These are phyloP conservation scores for Aspergillus kassunensis DNA, from an alignment of 495 filamentous ascomycete genomes.

Conservation along the genomic window DNA sequence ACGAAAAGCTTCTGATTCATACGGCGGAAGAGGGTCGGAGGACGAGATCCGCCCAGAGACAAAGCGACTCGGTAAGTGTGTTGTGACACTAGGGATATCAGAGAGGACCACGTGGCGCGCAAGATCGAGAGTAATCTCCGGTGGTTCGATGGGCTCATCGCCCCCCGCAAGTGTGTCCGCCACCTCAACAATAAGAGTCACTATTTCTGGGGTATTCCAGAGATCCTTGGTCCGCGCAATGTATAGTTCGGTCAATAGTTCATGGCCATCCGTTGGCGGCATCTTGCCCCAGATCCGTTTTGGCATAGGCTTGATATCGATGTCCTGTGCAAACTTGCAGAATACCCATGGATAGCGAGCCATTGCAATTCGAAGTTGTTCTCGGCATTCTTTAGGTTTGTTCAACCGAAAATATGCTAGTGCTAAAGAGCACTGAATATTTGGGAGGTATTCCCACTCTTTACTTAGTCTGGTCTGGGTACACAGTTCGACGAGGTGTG, in stretches of 20 bases:
- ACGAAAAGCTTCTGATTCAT: conserved; percentile 40
- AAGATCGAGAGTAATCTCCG: conserved; percentile 57
- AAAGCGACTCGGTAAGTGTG: conserved; percentile 40
- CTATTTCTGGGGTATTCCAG: conserved; percentile 79
- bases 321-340: conserved; percentile 66
- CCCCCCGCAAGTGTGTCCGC: conserved; percentile 51
- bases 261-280: conserved; percentile 63
- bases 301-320: conserved; percentile 68
- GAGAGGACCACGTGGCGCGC: conserved; percentile 78
- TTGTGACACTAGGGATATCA: conserved; percentile 55
- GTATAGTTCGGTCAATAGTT: conserved; percentile 75
- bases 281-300: conserved; percentile 75
- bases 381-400: conserved; percentile 59
- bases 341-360: conserved; percentile 77
- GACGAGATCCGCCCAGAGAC: conserved; percentile 40
- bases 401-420: conserved; percentile 69
- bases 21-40: conserved; percentile 44
- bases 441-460: conserved; percentile 48
- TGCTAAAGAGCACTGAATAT: conserved; percentile 67
- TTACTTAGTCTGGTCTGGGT: conserved; percentile 52
- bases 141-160: conserved; percentile 35
- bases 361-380: conserved; percentile 61
- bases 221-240: conserved; percentile 75
- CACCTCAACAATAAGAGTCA: conserved; percentile 66
- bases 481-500: conserved; percentile 70